Evolutionary conservation across 164 flowering plant genomes (phyloP), one percentile per base, ranked within the genome.

Genomic region (Vitis cinerea): DNA sequence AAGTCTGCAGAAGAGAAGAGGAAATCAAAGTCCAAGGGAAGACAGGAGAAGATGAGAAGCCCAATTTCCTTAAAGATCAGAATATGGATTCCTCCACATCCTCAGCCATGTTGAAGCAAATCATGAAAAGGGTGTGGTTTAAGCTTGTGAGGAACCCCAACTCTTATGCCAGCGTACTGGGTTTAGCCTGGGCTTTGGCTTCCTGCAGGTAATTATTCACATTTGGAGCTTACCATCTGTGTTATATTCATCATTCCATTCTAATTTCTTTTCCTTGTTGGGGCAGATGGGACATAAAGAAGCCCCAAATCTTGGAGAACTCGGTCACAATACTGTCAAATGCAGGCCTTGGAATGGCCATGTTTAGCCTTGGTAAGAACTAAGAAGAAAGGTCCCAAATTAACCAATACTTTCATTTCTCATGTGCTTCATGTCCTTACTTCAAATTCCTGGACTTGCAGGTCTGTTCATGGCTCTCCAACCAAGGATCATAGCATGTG

Each of bases 321-420:
- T 82, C 83, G 7, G 72, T 82, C 54, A 66, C 81, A 23, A 78
- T 80, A 29, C 51, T 82, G 67, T 82, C 85, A 13, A 67, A 78
- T 63, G 82, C 82, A 11, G 85, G 81, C 15, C 80, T 82, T 29
- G 85, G 85, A 53, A 80, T 80, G 85, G 80, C 85, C 17, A 82
- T 82, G 85, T 82, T 82, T 63, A 80, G 83, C 65, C 75, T 82
- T 8, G 83, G 85, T 82, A 69, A 12, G 74, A 57, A 53, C 27
- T 23, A 23, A 23, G 27, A 23, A 23, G 27, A 23, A 23, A 23
- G 27, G 27, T 23, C 27, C 27, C 27, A 23, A 23, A 23, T 23
- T 23, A 23, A 23, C 27, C 27, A 23, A 23, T 1, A 23, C 27
- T 23, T 23, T 23, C 27, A 23, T 23, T 23, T 47, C 11, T 11